Percentiles rank a stretch among this genome's conserved stretches.
These are phyloP conservation scores for Uronychia binucleata DNA, from an alignment of 73 alveolate species.

Conservation along the genomic window DNA sequence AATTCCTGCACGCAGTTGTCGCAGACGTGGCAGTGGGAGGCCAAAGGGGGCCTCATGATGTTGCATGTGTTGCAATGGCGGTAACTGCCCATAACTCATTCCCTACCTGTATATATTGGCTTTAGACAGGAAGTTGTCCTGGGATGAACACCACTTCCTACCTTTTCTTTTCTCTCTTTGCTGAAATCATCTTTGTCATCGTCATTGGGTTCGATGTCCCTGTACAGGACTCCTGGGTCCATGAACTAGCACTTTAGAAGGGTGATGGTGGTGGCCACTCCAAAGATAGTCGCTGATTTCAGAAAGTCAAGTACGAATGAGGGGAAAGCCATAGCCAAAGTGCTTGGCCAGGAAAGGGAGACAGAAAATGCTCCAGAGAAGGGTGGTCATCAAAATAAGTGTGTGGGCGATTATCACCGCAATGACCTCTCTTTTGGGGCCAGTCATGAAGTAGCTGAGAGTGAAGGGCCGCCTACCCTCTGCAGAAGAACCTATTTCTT, in stretches of 20 bases:
- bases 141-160: background rate
- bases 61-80: slow-evolving; percentile 92
- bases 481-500: no score
- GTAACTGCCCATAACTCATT: no score
- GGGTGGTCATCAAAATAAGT: background rate
- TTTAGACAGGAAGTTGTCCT: slow-evolving; percentile 18
- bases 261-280: background rate
- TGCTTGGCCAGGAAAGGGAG: background rate
- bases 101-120: slow-evolving; percentile 60
- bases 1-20: slow-evolving; percentile 94
- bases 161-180: background rate
- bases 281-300: background rate
- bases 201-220: background rate
- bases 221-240: background rate
- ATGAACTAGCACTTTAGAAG: background rate
- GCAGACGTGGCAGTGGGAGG: slow-evolving; percentile 95
- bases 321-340: background rate
- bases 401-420: background rate
- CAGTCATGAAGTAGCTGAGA: background rate
- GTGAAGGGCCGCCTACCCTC: no score
- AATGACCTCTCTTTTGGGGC: background rate
- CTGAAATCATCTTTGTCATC: background rate
- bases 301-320: no score
- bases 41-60: slow-evolving; percentile 91
- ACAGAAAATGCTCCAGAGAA: background rate